Base-by-base conservation (phyloP, 768 basidiomycete species). In the Rhizopogon rudus region DNA sequence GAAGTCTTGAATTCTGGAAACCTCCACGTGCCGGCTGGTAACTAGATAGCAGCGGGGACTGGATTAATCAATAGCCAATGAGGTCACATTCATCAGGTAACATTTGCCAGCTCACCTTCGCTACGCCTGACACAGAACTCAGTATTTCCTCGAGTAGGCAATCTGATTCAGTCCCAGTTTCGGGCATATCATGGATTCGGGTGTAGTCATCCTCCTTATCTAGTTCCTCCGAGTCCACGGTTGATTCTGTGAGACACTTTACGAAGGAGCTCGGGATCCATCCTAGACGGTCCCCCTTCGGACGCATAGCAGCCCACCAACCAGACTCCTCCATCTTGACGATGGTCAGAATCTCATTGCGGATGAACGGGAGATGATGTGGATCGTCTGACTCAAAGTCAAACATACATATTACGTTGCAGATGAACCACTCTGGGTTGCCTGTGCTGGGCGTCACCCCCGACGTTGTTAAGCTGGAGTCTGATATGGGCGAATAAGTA, bases 261-360 rank as follows among this genome's bases (percentile, higher is more conserved):
- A 92, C 86, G 67, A 81, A 91, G 1, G 84, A 81, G 59, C 81
- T 78, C 9, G 89, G 89, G 56, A 91, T 83, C 90, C 90, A 91
- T 44, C 89, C 87, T 33, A 88, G 75, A 35, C 69, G 65, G 48
- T 77, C 72, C 12, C 78, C 79, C 39, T 75, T 75, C 10, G 70
- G 69, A 22, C 81, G 75, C 70, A 87, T 79, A 17, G 88, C 90
- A 17, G 86, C 88, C 87, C 88, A 91, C 89, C 88, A 91, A 9
- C 90, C 89, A 2, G 83, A 80, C 12, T 78, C 75, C 67, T 90
- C 87, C 67, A 81, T 76, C 67, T 82, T 83, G 44, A 91, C 74
- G 51, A 91, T 73, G 22, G 81, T 78, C 29, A 92, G 69, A 20
- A 90, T 79, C 59, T 91, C 88, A 57, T 82, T 81, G 70, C 80